phyloP scores from a whole-genome alignment of 2,329 filamentous ascomycete species.

The Pseudocercospora ulei region DNA sequence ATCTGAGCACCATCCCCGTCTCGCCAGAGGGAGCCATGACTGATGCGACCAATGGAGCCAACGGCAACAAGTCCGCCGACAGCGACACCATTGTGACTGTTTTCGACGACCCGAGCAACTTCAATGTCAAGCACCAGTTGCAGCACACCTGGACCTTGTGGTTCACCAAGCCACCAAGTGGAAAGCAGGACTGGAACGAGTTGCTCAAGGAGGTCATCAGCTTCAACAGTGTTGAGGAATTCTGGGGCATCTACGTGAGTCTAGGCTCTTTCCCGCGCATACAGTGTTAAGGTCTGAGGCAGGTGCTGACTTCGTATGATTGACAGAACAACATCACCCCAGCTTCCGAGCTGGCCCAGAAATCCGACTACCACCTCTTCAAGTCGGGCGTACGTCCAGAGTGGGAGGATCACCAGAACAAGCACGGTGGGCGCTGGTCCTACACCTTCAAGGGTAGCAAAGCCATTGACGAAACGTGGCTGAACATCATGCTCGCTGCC shows the following conservation, averaged over 20 bases:
- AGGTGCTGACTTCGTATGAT: slow-evolving; percentile 12
- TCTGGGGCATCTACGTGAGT: slow-evolving; percentile 98
- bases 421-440: slow-evolving; percentile 98
- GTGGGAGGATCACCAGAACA: slow-evolving; percentile 98
- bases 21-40: slow-evolving; percentile 43
- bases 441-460: slow-evolving; percentile 96
- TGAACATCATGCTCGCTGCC: slow-evolving; percentile 90
- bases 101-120: slow-evolving; percentile 97
- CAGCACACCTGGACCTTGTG: slow-evolving; percentile 97
- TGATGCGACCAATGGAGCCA: slow-evolving; percentile 41
- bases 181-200: slow-evolving; percentile 97
- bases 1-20: slow-evolving; percentile 49
- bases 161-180: slow-evolving; percentile 97
- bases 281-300: not conserved
- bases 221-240: slow-evolving; percentile 97
- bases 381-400: slow-evolving; percentile 94
- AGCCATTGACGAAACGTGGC: slow-evolving; percentile 94
- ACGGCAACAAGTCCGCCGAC: slow-evolving; percentile 34
- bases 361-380: slow-evolving; percentile 99
- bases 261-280: slow-evolving; percentile 4
- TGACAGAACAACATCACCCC: slow-evolving; percentile 92
- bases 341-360: slow-evolving; percentile 87
- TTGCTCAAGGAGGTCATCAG: slow-evolving; percentile 96
- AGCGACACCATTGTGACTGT: slow-evolving; percentile 68
- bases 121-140: slow-evolving; percentile 97